phyloP scores from a whole-genome alignment of 208 protist genomes.

The Wallacemonas rigidus region DNA sequence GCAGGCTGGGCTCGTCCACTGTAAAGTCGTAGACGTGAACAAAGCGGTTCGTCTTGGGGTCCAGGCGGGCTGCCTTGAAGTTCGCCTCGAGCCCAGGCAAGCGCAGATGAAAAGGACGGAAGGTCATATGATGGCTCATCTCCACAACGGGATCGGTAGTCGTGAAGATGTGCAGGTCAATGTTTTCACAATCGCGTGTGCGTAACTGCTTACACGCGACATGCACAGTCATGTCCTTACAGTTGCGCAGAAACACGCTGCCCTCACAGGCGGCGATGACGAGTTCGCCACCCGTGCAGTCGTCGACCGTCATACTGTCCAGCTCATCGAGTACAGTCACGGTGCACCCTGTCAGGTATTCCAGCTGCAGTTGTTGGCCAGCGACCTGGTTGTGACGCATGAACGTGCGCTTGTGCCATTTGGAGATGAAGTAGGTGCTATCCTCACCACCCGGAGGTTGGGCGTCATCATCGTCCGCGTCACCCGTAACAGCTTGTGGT shows the following conservation, averaged over 20 bases:
- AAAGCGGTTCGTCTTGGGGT: constrained; percentile 81
- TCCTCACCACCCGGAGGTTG: constrained; percentile 57
- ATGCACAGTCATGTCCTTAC: constrained; percentile 89
- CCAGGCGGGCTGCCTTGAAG: constrained; percentile 65
- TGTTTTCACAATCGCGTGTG: constrained; percentile 84
- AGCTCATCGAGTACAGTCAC: constrained; percentile 86
- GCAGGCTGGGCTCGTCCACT: constrained; percentile 53
- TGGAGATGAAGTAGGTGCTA: constrained; percentile 85
- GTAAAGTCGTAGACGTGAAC: constrained; percentile 94
- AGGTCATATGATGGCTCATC: constrained; percentile 85
- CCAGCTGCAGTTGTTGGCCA: constrained; percentile 88
- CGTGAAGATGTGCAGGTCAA: constrained; percentile 85
- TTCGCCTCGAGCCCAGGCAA: constrained; percentile 56
- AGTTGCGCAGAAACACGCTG: constrained; percentile 93
- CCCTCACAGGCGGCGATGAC: constrained; percentile 91
- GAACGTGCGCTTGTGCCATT: constrained; percentile 68
- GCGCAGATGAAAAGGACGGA: constrained; percentile 83
- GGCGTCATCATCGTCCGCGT: constrained; percentile 11
- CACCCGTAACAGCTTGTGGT: not conserved
- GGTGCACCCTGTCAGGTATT: constrained; percentile 86
- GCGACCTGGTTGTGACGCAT: constrained; percentile 70
- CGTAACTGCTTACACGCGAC: constrained; percentile 94
- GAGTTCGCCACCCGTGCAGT: constrained; percentile 92
- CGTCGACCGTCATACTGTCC: constrained; percentile 91
- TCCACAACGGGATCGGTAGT: constrained; percentile 92